Evolutionary conservation across 2,329 filamentous ascomycete genomes (phyloP), one percentile per base, ranked within the genome.

Genomic region (Leptographium radiaticola): DNA sequence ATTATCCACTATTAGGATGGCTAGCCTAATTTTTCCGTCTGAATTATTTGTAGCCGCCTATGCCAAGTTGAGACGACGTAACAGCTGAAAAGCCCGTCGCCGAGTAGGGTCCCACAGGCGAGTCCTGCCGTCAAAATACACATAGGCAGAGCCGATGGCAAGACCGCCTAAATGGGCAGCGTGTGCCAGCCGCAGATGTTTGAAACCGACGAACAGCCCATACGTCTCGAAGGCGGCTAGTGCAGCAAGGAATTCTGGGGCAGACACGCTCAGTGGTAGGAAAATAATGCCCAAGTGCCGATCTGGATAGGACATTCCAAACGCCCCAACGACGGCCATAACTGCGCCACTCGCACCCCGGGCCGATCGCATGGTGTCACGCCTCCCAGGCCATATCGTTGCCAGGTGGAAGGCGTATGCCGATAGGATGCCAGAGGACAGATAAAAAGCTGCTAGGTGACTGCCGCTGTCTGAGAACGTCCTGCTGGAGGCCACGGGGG

Each of bases 331-430:
- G 6, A 62, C 39, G 8, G 59, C 61, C 53, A 61, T 59, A 42
- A 63, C 54, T 18, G 60, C 62, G 2, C 62, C 62, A 25, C 60
- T 62, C 36, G 62, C 61, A n/a, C 62, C 62, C 6, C 62, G 55
- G 10, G 57, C 58, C 4, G 57, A 52, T 0, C 52, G 42, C 30
- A 59, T 34, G 11, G 61, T 58, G 16, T 57, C 49, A 12, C 44
- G 42, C 5, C 51, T 55, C 2, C 57, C 57, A 13, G 59, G 60
- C 56, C 58, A 61, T 1, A 57, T 47, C 0, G 60, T 49, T 12
- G 60, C 55, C 9, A 61, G 42, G 48, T 63, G 62, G 42, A 45
- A 58, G 9, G 57, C 60, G 8, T 60, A 57, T 1, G 55, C 40
- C 10, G 62, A 53, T 5, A 63, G 30, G 9, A 62, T 51, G 25